Evolutionary conservation across 345 rosid genomes (phyloP), one percentile per base, ranked within the genome.

Genomic region (Cardamine chenopodiifolia): DNA sequence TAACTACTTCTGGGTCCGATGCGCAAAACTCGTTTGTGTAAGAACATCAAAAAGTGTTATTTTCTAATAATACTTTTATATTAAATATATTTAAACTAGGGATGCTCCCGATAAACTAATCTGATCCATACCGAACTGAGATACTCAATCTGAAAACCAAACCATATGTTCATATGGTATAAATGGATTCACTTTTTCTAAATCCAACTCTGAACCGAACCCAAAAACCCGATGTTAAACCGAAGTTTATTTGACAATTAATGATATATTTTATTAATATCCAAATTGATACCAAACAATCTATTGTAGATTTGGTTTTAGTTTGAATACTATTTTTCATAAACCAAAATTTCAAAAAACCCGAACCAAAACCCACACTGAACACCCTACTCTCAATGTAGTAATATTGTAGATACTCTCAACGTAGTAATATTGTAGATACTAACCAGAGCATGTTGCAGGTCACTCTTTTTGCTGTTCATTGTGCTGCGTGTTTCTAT

Each of bases 1-100:
- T 63, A 95, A 88, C 88, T 92, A 95, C 75, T 95, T 95, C 54
- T 92, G 92, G 96, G 94, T 90, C 81, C 93, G 98, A 78, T 92
- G 99, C 40, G 87, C 91, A 26, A 95, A 90, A 68, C 97, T 95
- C 76, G 65, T 90, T 63, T 89, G 90, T 79, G 99, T 95, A 62
- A 87, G 99, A 83, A 68, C 62, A 65, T 32, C 42, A 34, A 50
- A 57, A 59, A 22, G 68, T 58, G 19, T 12, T 10, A 39, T 19
- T 3, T 44, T 25, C 56, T 0, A 47, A 45, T 28, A 22, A 22
- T 14, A 10, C 59, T 28, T 4, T 15, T 20, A 45, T 57, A 45
- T 45, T 40, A 14, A 13, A 13, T 34, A 34, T 34, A 34, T 34
- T 12, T 39, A 39, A 39, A 39, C 12, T 12, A 39, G 15, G 15